These are phyloP conservation scores for Ricinus communis DNA, from an alignment of 345 rosid genomes.

Conservation along the genomic window DNA sequence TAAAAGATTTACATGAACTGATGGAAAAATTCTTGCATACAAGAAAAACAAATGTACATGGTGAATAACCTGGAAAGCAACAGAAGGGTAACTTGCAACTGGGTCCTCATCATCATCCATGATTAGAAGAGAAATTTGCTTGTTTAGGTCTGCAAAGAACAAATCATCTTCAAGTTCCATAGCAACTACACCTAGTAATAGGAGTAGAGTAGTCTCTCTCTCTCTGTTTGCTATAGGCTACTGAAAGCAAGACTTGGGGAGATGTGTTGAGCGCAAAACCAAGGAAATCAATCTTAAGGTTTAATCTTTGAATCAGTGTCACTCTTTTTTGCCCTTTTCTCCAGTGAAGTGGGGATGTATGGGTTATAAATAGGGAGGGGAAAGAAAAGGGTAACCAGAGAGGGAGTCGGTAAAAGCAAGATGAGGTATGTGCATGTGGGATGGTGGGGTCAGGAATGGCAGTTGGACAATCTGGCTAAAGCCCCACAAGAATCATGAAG, in stretches of 20 bases:
- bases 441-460: slow-evolving; percentile 43
- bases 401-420: slow-evolving; percentile 12
- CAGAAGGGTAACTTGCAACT: slow-evolving; percentile 49
- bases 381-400: background rate
- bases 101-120: slow-evolving; percentile 84
- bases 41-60: background rate
- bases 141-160: slow-evolving; percentile 88
- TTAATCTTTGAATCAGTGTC: background rate
- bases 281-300: background rate
- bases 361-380: slow-evolving; percentile 36
- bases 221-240: background rate
- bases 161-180: slow-evolving; percentile 81
- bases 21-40: no score
- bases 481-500: slow-evolving; percentile 45
- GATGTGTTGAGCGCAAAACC: background rate
- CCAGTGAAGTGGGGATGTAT: slow-evolving; percentile 14
- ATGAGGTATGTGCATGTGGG: slow-evolving; percentile 42
- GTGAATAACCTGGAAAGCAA: slow-evolving; percentile 63
- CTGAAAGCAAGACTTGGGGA: background rate
- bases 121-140: slow-evolving; percentile 86
- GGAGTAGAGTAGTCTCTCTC: background rate
- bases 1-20: background rate
- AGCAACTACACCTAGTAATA: background rate
- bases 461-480: slow-evolving; percentile 52
- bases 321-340: background rate